These are phyloP conservation scores for Staphylotrichum tortipilum DNA, from an alignment of 495 filamentous ascomycete species.

Conservation along the genomic window DNA sequence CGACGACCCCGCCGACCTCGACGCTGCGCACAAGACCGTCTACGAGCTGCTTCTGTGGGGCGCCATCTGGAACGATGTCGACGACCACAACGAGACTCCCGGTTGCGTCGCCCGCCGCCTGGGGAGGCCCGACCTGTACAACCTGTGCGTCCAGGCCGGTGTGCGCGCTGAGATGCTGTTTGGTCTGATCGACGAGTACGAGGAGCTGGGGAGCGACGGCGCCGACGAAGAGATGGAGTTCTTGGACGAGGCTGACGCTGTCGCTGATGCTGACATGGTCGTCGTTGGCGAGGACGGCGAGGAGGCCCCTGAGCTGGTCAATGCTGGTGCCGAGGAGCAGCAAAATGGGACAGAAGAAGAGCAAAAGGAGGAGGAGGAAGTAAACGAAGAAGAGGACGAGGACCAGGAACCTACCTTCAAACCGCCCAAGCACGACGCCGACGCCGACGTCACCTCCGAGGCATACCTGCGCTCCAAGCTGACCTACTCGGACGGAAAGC, in stretches of 20 bases:
- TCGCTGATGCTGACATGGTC: slow-evolving; percentile 12
- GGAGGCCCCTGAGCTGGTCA: slow-evolving; percentile 25
- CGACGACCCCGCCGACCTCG: slow-evolving; percentile 37
- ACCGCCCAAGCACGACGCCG: slow-evolving; percentile 20
- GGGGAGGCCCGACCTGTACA: slow-evolving; percentile 65
- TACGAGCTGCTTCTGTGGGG: slow-evolving; percentile 73
- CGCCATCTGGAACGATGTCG: slow-evolving; percentile 95
- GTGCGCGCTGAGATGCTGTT: slow-evolving; percentile 85
- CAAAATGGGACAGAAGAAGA: slow-evolving; percentile 7
- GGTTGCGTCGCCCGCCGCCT: slow-evolving; percentile 76
- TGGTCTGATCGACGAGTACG: slow-evolving; percentile 66
- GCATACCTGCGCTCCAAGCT: slow-evolving; percentile 72
- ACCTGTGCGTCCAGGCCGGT: slow-evolving; percentile 81
- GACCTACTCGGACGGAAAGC: slow-evolving; percentile 61
- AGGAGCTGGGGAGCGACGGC: slow-evolving; percentile 54
- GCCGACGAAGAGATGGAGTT: slow-evolving; percentile 51
- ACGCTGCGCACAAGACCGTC: slow-evolving; percentile 56
- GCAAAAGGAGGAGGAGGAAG: slow-evolving; percentile 1
- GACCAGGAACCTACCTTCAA: slow-evolving; percentile 24
- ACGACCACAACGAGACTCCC: slow-evolving; percentile 77
- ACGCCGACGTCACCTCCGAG: slow-evolving; percentile 48
- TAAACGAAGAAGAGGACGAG: slow-evolving; percentile 11
- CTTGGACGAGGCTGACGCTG: slow-evolving; percentile 27
- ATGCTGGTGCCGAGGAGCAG: slow-evolving; percentile 14
- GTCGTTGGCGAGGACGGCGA: slow-evolving; percentile 35